A percentile compares a stretch with the other conserved stretches of the same genome.
Conservation (phyloP, 345 rosid species). For the Melaleuca alternifolia region DNA sequence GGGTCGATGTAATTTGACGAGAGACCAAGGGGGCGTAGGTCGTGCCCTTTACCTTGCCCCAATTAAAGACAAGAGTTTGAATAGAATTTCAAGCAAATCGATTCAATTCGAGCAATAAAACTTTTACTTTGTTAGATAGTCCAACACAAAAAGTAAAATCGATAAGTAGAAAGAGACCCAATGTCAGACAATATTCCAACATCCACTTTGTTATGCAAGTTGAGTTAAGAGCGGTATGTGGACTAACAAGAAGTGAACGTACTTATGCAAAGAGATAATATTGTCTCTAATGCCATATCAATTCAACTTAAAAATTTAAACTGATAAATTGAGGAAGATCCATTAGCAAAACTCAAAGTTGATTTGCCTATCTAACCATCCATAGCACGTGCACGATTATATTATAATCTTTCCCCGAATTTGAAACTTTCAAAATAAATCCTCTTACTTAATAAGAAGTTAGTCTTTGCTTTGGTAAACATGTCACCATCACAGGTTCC, state of each 20-base stretch:
- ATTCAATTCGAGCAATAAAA: neutral
- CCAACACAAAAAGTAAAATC: fast-evolving
- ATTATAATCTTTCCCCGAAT: neutral
- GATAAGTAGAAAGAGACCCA: neutral
- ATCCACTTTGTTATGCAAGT: fast-evolving
- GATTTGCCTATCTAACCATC: too few relatives aligned
- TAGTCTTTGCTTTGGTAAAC: neutral
- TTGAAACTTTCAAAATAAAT: neutral
- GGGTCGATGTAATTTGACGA: neutral
- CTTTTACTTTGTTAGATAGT: neutral
- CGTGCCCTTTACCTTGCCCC: neutral
- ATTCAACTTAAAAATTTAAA: neutral
- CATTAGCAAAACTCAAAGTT: too few relatives aligned
- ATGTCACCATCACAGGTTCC: neutral
- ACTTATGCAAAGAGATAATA: neutral
- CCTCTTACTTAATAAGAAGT: neutral
- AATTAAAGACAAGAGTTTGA: neutral
- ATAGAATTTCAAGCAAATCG: neutral
- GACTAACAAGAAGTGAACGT: neutral
- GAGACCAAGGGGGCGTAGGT: neutral
- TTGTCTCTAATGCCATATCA: neutral
- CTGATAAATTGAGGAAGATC: neutral
- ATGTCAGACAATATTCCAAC: neutral
- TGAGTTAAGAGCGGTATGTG: neutral
- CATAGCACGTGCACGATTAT: neutral